phyloP scores from a whole-genome alignment of 2,329 filamentous ascomycete species.

The Leptographium flavum region DNA sequence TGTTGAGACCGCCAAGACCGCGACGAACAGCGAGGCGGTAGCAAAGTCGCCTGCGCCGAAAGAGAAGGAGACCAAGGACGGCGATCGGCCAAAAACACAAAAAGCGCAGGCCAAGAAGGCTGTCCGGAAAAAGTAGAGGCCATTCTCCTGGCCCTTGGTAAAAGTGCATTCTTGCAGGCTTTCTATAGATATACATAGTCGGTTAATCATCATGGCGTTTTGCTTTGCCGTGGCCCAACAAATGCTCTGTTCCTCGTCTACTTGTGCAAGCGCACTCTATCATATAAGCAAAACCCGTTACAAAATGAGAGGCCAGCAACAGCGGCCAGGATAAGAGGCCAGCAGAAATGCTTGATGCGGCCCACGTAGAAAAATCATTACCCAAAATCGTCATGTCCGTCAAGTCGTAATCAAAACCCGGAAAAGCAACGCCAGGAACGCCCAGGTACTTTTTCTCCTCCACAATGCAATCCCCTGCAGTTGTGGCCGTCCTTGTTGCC shows the following conservation, averaged over 20 bases:
- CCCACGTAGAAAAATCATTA: slow-evolving; percentile 6
- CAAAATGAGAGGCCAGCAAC: background rate
- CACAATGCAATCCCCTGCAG: background rate
- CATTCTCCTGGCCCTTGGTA: too few species aligned
- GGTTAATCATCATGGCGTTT: background rate
- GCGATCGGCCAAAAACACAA: slow-evolving; percentile 11
- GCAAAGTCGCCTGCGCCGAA: too few species aligned
- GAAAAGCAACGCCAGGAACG: slow-evolving; percentile 1
- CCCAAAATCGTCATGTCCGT: slow-evolving; percentile 10
- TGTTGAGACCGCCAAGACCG: slow-evolving; percentile 5
- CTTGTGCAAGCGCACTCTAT: background rate
- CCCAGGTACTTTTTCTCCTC: slow-evolving; percentile 1
- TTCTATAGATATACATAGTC: too few species aligned
- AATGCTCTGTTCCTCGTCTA: background rate
- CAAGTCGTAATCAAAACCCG: slow-evolving; percentile 5
- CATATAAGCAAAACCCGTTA: background rate
- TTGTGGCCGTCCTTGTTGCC: background rate
- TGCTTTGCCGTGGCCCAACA: background rate
- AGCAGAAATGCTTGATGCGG: slow-evolving; percentile 5
- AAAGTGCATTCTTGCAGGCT: too few species aligned
- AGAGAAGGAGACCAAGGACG: slow-evolving; percentile 10
- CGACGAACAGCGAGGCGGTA: slow-evolving; percentile 8
- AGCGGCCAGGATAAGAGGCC: background rate
- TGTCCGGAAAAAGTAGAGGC: background rate
- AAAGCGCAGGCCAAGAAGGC: background rate